Evolutionary conservation across 495 filamentous ascomycete species (phyloP), one percentile per base, ranked within the genome.

Genomic region (Aspergillus diversus): DNA sequence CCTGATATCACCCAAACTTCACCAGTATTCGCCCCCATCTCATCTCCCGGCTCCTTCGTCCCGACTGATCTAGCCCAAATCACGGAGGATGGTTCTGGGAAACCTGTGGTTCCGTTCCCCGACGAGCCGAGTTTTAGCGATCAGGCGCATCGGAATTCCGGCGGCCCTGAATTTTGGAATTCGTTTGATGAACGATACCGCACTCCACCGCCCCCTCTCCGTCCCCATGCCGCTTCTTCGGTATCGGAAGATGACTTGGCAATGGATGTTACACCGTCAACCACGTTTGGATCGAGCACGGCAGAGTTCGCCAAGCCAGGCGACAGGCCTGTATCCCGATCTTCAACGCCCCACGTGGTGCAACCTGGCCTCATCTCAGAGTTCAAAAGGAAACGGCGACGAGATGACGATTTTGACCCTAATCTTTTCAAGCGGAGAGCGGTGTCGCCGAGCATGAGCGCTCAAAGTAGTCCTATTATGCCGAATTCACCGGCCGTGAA

Each of bases 401-500:
- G 92, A 34, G 95, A 97, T 61, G 95, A 98, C 70, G 92, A 97
- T 65, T 90, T 97, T 61, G 93, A 98, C 71, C 88, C 90, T 7
- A 86, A 88, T 13, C 88, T 89, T 59, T 91, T 99, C 79, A 99
- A 99, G 76, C 85, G 95, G 17, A 86, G 95, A 35, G 95, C 95
- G 12, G 95, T 99, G 3, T 95, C 91, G 46, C 95, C 95, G 5
- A 92, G 95, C 15, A 86, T 97, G 83, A 96, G 93, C 69, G 90
- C 89, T 4, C 91, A 96, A 69, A 94, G 93, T 72, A 93, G 89
- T 58, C 93, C 93, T 0, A 83, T 95, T n/a, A 83, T 94, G 77
- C 77, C 82, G 3, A 90, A 96, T 73, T 91, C 88, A 37, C 91
- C 93, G 4, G 80, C 87, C 42, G 85, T 92, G 71, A 79, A 87